These are phyloP conservation scores for Fusarium chuoi DNA, from an alignment of 2,329 filamentous ascomycete genomes.

Conservation along the genomic window DNA sequence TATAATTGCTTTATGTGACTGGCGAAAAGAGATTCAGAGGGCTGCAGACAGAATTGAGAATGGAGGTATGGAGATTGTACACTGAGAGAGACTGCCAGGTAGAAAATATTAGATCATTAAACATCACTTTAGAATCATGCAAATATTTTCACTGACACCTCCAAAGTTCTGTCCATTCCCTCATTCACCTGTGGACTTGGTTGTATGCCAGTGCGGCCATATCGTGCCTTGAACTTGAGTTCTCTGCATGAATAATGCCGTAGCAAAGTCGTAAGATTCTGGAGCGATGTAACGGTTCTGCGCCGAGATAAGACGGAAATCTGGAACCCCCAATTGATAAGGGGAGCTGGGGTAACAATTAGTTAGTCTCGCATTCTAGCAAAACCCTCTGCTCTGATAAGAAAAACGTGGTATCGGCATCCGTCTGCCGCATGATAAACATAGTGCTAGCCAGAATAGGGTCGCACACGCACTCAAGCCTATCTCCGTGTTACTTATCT, in stretches of 20 bases:
- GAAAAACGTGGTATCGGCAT: neutral
- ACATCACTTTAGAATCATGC: fast-evolving
- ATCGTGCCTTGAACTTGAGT: fast-evolving
- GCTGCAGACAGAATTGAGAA: slow-evolving; percentile 41
- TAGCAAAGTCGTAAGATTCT: neutral
- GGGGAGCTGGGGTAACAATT: slow-evolving; percentile 4
- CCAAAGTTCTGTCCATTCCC: neutral
- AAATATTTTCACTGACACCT: fast-evolving
- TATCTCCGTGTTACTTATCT: neutral
- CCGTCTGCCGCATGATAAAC: slow-evolving; percentile 2
- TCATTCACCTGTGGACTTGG: neutral
- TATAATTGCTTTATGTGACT: slow-evolving; percentile 81
- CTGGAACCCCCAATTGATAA: slow-evolving; percentile 27
- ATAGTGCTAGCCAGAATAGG: slow-evolving; percentile 25
- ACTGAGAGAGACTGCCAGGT: neutral
- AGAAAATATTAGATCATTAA: fast-evolving
- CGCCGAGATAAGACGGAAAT: slow-evolving; percentile 7
- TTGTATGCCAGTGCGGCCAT: too few species aligned
- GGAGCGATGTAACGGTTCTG: slow-evolving; percentile 8
- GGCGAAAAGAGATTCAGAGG: slow-evolving; percentile 61
- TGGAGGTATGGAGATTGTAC: slow-evolving; percentile 14
- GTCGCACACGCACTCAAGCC: neutral
- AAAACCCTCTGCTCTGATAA: neutral
- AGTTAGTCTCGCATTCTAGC: slow-evolving; percentile 3
- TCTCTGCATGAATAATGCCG: neutral